These are phyloP conservation scores for Omphalotus olearius DNA, from an alignment of 1,284 basidiomycete genomes.

Conservation along the genomic window DNA sequence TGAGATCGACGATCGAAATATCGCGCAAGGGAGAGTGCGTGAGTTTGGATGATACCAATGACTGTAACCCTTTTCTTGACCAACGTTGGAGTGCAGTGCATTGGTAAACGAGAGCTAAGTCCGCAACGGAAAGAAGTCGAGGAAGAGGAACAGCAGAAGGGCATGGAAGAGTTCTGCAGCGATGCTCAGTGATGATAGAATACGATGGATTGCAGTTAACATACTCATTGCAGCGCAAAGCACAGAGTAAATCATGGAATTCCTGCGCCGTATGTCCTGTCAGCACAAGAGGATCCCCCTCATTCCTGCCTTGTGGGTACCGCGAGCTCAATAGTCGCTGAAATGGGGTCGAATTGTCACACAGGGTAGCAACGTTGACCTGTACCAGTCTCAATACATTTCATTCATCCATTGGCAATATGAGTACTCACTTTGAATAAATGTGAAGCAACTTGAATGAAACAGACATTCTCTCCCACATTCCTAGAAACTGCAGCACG, in stretches of 20 bases:
- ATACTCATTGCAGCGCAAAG: neutral
- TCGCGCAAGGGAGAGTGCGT: neutral
- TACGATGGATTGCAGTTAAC: neutral
- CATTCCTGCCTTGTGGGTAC: neutral
- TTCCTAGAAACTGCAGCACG: no score
- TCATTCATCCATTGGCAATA: neutral
- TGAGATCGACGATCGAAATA: neutral
- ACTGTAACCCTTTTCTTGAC: neutral
- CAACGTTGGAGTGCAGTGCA: conserved; percentile 1
- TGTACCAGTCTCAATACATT: neutral
- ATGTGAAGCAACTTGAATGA: neutral
- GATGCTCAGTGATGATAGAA: neutral
- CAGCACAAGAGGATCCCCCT: conserved; percentile 2
- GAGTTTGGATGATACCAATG: neutral
- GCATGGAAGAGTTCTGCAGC: conserved; percentile 5
- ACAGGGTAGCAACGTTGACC: conserved; percentile 2
- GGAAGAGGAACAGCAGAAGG: conserved; percentile 1
- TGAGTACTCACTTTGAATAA: neutral
- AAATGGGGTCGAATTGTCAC: conserved; percentile 2
- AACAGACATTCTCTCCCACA: no score
- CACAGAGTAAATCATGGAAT: conserved; percentile 9
- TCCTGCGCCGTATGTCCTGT: conserved; percentile 4
- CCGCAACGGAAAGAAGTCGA: conserved; percentile 8
- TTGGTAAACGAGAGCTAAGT: conserved; percentile 6
- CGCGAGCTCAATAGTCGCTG: neutral